Conservation (phyloP, 345 rosid species). For the Viola odorata region DNA sequence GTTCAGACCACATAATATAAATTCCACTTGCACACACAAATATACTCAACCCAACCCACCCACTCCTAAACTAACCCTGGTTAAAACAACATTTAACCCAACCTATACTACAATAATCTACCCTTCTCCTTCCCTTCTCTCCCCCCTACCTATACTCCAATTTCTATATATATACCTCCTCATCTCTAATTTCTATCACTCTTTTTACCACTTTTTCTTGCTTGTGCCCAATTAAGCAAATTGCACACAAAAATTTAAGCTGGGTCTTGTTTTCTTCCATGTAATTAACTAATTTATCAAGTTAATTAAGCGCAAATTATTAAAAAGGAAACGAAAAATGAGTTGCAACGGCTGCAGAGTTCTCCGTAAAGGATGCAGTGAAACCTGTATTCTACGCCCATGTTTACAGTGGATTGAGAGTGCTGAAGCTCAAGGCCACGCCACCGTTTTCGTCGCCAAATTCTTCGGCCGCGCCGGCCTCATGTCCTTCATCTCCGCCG, state of each 20-base stretch:
- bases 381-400: slow-evolving; percentile 76
- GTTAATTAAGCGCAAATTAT: slow-evolving; percentile 7
- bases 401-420: slow-evolving; percentile 86
- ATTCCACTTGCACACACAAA: too few relatives aligned
- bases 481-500: slow-evolving; percentile 94
- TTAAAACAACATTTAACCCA: slow-evolving; percentile 11
- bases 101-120: background rate
- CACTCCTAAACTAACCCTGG: slow-evolving; percentile 21
- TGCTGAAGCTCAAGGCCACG: slow-evolving; percentile 94
- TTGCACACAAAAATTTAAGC: too few relatives aligned
- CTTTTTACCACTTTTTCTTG: background rate
- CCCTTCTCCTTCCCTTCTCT: background rate
- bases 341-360: slow-evolving; percentile 99
- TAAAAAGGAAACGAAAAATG: slow-evolving; percentile 29
- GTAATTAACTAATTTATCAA: slow-evolving; percentile 7
- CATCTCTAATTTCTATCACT: background rate
- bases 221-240: background rate
- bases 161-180: slow-evolving; percentile 9
- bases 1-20: too few relatives aligned
- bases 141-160: background rate
- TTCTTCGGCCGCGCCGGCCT: slow-evolving; percentile 98
- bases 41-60: background rate
- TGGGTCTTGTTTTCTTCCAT: slow-evolving; percentile 19
- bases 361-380: slow-evolving; percentile 94
- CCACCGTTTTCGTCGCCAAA: slow-evolving; percentile 94